Evolutionary conservation across 1,284 basidiomycete genomes (phyloP), one percentile per base, ranked within the genome.

Genomic region (Marasmius oreades): DNA sequence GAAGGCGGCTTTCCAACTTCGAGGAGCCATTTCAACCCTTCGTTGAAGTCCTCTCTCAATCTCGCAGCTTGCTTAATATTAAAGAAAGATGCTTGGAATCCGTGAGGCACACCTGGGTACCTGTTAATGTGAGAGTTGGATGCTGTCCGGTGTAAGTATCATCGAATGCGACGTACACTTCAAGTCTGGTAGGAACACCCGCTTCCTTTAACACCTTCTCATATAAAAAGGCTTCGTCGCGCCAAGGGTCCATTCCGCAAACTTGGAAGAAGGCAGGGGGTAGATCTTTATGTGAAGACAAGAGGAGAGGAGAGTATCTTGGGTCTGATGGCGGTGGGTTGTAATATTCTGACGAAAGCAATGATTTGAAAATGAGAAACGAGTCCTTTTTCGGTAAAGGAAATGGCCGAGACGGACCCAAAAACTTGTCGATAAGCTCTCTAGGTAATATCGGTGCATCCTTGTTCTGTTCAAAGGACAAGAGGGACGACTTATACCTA

Each of bases 191-290:
- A 7, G 45, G 36, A 8, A 61, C 57, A 3, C 58, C 55, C 20
- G 37, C 24, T 11, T 53, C 55, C 16, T 45, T 52, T 3, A 61
- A 36, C 5, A 57, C 37, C 14, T 52, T 52, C 20, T 57, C 52
- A 37, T 61, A 61, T 1, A 61, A 39, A 0, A 61, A 45, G 1
- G 46, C 60, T 26, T 61, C 60, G 31, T 61, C 58, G 22, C 58
- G 45, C 20, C 59, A 34, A 10, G 60, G 60, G 28, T 61, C 60
- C 22, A 57, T 16, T 11, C 60, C 60, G 18, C 43, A 34, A 23
- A 61, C 52, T 37, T 59, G 57, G 28, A 61, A 46, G 10, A 57
- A 59, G 16, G 53, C 46, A 18, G 60, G 57, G 4, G 60, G 50
- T 1, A 61, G 50, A 11, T 33, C 36, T 11, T 47, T 53, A 51